Base-by-base conservation (phyloP, 495 filamentous ascomycete species). In the Daldinia caldariorum region DNA sequence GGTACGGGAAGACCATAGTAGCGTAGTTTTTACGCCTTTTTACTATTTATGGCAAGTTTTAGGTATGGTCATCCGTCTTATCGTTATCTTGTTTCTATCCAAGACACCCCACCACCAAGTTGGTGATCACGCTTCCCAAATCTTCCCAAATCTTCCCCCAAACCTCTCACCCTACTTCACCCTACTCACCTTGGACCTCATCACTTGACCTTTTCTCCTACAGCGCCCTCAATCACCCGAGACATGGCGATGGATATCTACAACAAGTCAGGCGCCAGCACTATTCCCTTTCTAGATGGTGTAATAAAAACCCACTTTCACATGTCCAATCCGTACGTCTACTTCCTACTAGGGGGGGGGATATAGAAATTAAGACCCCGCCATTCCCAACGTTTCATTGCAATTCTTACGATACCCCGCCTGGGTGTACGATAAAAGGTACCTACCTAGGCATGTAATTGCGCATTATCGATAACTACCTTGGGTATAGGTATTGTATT, bases 171-270 rank as follows among this genome's bases (percentile, higher is more conserved):
- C 26, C 1, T 26, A 26, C 26, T 26, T 47, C 43, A 47, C 43
- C 43, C 43, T 47, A 47, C 71, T 66, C 58, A 10, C 41, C 41
- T 69, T 16, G 32, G 47, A 47, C 47, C 18, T 35, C 8, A 55
- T 74, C 71, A 74, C 67, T 74, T 74, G 71, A 74, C 71, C 71
- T 51, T 47, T 22, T 57, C 45, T 57, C 51, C 45, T 20, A 13
- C 38, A 50, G 4, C 55, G 8, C n/a, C 43, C 50, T 65, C 50
- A 50, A 50, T 54, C 56, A 68, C 37, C 64, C 62, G 58, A 74
- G 63, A 70, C 66, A 70, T 37, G 35, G 51, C 39, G 31, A 62
- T 63, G 16, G 53, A 45, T 70, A 73, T 66, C 49, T 18, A 54
- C 16, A 39, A 56, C n/a, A 66, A 66, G 67, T 64, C 67, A 74